Percentiles rank a stretch among this genome's conserved stretches.
phyloP scores from a whole-genome alignment of 352 stramenopile genomes.

The Globisporangium spinosum region DNA sequence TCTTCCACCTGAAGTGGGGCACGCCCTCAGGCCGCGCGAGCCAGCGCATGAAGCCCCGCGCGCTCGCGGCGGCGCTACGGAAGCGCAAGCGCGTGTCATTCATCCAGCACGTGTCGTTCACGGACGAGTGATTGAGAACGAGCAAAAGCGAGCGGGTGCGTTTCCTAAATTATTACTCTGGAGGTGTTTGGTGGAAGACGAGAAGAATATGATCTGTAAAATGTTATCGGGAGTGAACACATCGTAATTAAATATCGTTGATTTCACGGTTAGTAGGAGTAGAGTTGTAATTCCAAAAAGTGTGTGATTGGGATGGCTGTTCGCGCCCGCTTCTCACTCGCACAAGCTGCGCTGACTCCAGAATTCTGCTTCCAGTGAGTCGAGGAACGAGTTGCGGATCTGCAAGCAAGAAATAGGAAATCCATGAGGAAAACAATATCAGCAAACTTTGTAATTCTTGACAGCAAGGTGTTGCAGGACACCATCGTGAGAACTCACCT shows the following conservation, averaged over 20 bases:
- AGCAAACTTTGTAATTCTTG: background rate
- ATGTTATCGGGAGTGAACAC: background rate
- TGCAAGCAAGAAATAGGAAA: slow-evolving; percentile 10
- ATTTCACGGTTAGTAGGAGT: slow-evolving; percentile 4
- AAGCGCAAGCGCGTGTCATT: slow-evolving; percentile 88
- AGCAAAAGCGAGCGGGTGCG: background rate
- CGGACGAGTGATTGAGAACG: background rate
- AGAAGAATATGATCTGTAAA: background rate
- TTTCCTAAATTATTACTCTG: background rate
- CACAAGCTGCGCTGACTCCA: slow-evolving; percentile 48
- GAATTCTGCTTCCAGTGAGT: slow-evolving; percentile 38
- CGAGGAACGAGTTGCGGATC: slow-evolving; percentile 40
- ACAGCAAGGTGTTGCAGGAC: background rate
- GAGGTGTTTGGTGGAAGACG: background rate
- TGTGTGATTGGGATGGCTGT: background rate
- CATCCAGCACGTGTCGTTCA: slow-evolving; percentile 85
- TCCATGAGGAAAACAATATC: background rate
- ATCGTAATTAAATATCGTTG: background rate
- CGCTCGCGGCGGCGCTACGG: slow-evolving; percentile 52
- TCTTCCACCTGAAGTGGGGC: slow-evolving; percentile 86
- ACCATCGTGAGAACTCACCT: slow-evolving; percentile 19
- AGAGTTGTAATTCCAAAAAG: background rate
- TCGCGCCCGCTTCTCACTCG: background rate
- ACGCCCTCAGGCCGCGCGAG: slow-evolving; percentile 54
- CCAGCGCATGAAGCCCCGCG: slow-evolving; percentile 60